phyloP scores from a whole-genome alignment of 164 flowering plant species.

The Nymphaea thermarum region DNA sequence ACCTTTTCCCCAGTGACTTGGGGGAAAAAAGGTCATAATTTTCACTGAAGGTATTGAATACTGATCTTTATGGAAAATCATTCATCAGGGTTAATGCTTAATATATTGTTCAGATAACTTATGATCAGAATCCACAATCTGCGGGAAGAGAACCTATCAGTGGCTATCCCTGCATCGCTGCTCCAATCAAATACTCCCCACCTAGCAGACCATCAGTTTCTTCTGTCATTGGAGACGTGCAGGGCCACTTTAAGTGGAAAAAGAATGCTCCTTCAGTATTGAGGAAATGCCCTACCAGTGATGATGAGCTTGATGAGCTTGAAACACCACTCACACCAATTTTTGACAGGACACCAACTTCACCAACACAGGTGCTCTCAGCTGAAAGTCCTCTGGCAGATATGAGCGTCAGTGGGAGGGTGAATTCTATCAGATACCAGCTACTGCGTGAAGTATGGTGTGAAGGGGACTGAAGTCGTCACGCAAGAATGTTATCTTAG shows the following conservation, averaged over 20 bases:
- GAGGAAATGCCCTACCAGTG: constrained; percentile 68
- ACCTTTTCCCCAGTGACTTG: background rate
- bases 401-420: constrained; percentile 6
- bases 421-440: constrained; percentile 38
- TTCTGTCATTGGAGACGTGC: constrained; percentile 38
- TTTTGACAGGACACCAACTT: constrained; percentile 12
- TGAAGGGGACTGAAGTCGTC: constrained; percentile 21
- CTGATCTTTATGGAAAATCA: background rate
- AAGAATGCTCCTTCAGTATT: constrained; percentile 46
- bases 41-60: background rate
- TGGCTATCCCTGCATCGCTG: constrained; percentile 54
- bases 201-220: constrained; percentile 41
- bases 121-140: background rate
- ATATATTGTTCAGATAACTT: background rate
- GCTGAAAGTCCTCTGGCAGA: background rate
- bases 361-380: constrained; percentile 1
- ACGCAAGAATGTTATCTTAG: no score
- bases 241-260: constrained; percentile 11
- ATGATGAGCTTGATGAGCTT: constrained; percentile 84
- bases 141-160: constrained; percentile 19
- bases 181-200: constrained; percentile 44
- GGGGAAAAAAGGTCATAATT: no score
- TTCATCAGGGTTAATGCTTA: background rate
- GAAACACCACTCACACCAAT: constrained; percentile 36
- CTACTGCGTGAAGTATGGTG: constrained; percentile 67